Evolutionary conservation across 495 filamentous ascomycete species (phyloP).

Genomic region (Sporormia fimetaria): DNA sequence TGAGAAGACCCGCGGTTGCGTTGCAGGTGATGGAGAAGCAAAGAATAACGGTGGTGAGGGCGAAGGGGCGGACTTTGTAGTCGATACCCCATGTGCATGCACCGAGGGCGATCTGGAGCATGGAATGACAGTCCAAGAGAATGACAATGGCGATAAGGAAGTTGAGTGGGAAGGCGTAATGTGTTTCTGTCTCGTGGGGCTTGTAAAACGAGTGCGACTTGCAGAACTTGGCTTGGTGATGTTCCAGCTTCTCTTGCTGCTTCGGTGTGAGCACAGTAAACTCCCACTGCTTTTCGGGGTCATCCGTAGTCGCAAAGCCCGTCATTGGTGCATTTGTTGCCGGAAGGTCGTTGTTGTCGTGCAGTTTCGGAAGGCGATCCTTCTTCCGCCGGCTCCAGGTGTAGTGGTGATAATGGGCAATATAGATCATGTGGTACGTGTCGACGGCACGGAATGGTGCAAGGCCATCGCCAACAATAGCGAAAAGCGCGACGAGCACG

Average conservation of each 20-base stretch:
- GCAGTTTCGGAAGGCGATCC: slow-evolving; percentile 49
- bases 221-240: slow-evolving; percentile 64
- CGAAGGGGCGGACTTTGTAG: slow-evolving; percentile 50
- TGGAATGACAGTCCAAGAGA: slow-evolving; percentile 62
- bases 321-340: slow-evolving; percentile 31
- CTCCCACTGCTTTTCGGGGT: slow-evolving; percentile 36
- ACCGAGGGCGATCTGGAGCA: slow-evolving; percentile 65
- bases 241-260: slow-evolving; percentile 51
- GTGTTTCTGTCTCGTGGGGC: slow-evolving; percentile 69
- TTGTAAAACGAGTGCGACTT: slow-evolving; percentile 77
- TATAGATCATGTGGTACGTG: slow-evolving; percentile 71
- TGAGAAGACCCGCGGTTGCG: slow-evolving; percentile 57
- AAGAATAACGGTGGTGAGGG: slow-evolving; percentile 66
- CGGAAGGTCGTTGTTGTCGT: slow-evolving; percentile 63
- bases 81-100: slow-evolving; percentile 62
- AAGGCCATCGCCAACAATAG: slow-evolving; percentile 63
- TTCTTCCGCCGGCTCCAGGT: slow-evolving; percentile 61
- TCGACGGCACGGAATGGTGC: slow-evolving; percentile 66
- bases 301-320: slow-evolving; percentile 28
- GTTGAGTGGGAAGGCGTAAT: slow-evolving; percentile 63
- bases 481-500: slow-evolving; percentile 65
- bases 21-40: slow-evolving; percentile 65
- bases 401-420: slow-evolving; percentile 53
- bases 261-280: slow-evolving; percentile 49
- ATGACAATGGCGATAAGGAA: slow-evolving; percentile 60